Percentiles rank a stretch among this genome's conserved stretches.
These are phyloP conservation scores for Saccharomycopsis javanensis DNA, from an alignment of 805 yeast species.

Conservation along the genomic window DNA sequence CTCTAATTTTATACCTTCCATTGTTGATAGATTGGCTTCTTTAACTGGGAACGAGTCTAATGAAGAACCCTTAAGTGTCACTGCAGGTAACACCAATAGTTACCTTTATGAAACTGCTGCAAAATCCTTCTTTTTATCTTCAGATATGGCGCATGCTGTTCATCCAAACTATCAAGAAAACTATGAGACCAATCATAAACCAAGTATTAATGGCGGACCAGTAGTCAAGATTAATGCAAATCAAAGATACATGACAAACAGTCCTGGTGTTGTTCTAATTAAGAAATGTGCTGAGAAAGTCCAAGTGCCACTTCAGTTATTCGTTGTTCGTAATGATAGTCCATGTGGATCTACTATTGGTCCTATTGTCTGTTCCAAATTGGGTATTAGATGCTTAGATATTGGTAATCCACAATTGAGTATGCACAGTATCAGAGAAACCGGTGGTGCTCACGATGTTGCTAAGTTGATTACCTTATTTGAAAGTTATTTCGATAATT, in stretches of 20 bases:
- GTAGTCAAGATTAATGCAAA: slow-evolving; percentile 90
- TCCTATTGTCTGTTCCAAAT: slow-evolving; percentile 78
- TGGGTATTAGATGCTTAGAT: slow-evolving; percentile 82
- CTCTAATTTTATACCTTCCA: slow-evolving; percentile 78
- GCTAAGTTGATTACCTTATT: slow-evolving; percentile 53
- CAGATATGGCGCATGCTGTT: slow-evolving; percentile 96
- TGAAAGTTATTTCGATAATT: slow-evolving; percentile 47
- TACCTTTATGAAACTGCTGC: slow-evolving; percentile 48
- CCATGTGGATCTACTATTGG: slow-evolving; percentile 97
- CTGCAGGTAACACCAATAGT: slow-evolving; percentile 21
- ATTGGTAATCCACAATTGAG: slow-evolving; percentile 86
- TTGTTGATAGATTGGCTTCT: slow-evolving; percentile 56
- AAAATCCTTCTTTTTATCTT: slow-evolving; percentile 78
- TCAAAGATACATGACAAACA: slow-evolving; percentile 90
- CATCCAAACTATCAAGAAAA: slow-evolving; percentile 81
- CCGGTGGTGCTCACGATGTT: slow-evolving; percentile 74
- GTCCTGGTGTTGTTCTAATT: slow-evolving; percentile 74
- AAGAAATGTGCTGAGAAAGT: slow-evolving; percentile 60
- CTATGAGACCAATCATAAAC: slow-evolving; percentile 73
- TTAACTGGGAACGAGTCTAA: slow-evolving; percentile 33
- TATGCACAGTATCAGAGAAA: slow-evolving; percentile 92
- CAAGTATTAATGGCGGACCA: slow-evolving; percentile 80
- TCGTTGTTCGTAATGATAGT: slow-evolving; percentile 88
- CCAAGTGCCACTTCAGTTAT: slow-evolving; percentile 76
- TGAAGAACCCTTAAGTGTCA: slow-evolving; percentile 19